These are phyloP conservation scores for Polytrichum commune DNA, from an alignment of 225 moss, liverwort and hornwort genomes.

Conservation along the genomic window DNA sequence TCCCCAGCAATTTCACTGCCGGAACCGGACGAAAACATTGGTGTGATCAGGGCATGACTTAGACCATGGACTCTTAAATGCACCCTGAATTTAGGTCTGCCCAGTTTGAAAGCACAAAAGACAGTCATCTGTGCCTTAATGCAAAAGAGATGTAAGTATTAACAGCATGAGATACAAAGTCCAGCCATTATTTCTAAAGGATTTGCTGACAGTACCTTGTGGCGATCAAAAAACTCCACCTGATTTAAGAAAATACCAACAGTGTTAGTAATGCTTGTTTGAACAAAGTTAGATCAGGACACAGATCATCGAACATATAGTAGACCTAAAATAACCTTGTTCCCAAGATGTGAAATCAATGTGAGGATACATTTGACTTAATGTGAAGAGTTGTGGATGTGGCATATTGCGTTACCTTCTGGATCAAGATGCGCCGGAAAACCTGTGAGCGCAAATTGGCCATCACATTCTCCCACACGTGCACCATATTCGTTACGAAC, in stretches of 20 bases:
- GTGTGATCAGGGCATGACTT: no score
- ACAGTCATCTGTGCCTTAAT: no score
- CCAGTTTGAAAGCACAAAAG: no score
- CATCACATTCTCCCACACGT: constrained; percentile 99
- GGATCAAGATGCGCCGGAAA: constrained; percentile 88
- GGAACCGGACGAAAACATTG: no score
- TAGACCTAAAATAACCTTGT: not conserved
- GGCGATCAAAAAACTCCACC: constrained; percentile 99
- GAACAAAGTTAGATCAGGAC: not conserved
- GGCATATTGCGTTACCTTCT: constrained; percentile 56
- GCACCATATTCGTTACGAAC: constrained; percentile 92
- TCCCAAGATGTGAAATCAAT: not conserved
- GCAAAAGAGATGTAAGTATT: no score
- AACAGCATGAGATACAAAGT: not conserved
- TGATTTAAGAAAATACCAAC: constrained; percentile 28
- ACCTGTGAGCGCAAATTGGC: constrained; percentile 82
- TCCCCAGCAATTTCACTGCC: no score
- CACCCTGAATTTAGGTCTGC: no score
- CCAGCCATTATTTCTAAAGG: not conserved
- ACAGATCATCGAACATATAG: not conserved
- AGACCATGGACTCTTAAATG: no score
- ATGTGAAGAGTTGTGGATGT: not conserved
- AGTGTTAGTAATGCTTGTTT: constrained; percentile 10
- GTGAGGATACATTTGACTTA: not conserved
- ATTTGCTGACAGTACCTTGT: constrained; percentile 73